Evolutionary conservation across 495 filamentous ascomycete species (phyloP), one percentile per base, ranked within the genome.

Genomic region (Gamarada debralockiae): DNA sequence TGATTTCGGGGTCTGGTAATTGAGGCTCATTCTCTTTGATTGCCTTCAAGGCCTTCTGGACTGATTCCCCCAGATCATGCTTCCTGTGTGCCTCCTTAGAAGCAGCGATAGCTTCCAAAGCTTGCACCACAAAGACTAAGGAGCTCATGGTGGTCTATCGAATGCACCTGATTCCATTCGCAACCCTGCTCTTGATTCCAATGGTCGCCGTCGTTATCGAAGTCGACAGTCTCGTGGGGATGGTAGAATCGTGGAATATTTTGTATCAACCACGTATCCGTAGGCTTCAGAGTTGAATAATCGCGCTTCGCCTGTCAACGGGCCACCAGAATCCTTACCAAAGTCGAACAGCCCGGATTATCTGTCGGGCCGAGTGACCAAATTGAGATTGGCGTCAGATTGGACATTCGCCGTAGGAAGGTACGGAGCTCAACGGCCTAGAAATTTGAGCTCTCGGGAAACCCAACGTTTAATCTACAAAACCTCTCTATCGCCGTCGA

Each of bases 91-190:
- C 90, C 70, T 97, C 92, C 68, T 89, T 91, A 33, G 90, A 92
- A 21, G 85, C 78, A 43, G 84, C 88, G 61, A 99, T 96, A 59
- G 82, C 80, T 73, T 97, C 93, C 46, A 99, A 71, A 23, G 95
- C 90, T 50, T 87, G 89, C 47, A 95, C 85, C 53, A 97, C 89
- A 66, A 97, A 97, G 48, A 96, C 89, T 50, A 96, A 85, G 44
- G 93, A 97, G 75, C 88, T 93, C 68, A 96, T 85, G 48, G 84
- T 79, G 78, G 71, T 62, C 65, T 69, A 59, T 60, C 31, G 29
- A 18, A 33, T 50, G 24, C 45, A 38, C 33, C 55, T 14, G n/a
- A 38, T 53, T 59, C 60, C 63, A 61, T 66, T 52, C 46, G 59
- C 48, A 38, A 62, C 34, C 40, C 27, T 29, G 27, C 27, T 10